Conservation (phyloP, 257 asterid genomes). For the Gardenia jasminoides region DNA sequence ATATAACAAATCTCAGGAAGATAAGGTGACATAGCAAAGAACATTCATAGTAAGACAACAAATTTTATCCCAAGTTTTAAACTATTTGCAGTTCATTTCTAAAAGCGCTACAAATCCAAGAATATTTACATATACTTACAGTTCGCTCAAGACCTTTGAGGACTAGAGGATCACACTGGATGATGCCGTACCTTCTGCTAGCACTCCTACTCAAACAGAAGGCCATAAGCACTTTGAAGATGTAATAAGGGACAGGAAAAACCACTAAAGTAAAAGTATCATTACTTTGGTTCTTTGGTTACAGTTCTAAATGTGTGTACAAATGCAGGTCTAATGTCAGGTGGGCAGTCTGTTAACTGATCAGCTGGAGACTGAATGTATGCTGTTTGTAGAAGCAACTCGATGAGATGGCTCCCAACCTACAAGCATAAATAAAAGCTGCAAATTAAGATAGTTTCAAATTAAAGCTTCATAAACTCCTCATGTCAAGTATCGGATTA, state of each 20-base stretch:
- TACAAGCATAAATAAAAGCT: constrained; percentile 32
- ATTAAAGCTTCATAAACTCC: neutral
- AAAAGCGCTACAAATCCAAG: neutral
- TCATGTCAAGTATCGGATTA: constrained; percentile 1
- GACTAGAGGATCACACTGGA: constrained; percentile 92
- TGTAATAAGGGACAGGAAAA: constrained; percentile 22
- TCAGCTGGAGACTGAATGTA: constrained; percentile 83
- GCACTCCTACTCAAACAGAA: constrained; percentile 43
- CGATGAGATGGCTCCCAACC: constrained; percentile 91
- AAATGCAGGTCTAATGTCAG: constrained; percentile 94
- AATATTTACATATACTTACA: constrained; percentile 39
- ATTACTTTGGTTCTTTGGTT: constrained; percentile 63
- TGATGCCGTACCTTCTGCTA: constrained; percentile 84
- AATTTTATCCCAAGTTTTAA: neutral
- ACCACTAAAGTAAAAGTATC: constrained; percentile 21
- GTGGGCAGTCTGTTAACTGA: constrained; percentile 66
- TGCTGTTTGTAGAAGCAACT: constrained; percentile 67
- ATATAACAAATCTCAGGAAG: constrained; percentile 26
- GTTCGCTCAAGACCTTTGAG: constrained; percentile 92
- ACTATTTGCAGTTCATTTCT: neutral
- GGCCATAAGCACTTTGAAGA: constrained; percentile 23
- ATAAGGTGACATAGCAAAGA: neutral
- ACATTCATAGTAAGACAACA: neutral
- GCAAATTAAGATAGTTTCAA: constrained; percentile 15
- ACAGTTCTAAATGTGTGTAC: constrained; percentile 66